phyloP scores from a whole-genome alignment of 352 stramenopile species.

The Phytophthora aleatoria region DNA sequence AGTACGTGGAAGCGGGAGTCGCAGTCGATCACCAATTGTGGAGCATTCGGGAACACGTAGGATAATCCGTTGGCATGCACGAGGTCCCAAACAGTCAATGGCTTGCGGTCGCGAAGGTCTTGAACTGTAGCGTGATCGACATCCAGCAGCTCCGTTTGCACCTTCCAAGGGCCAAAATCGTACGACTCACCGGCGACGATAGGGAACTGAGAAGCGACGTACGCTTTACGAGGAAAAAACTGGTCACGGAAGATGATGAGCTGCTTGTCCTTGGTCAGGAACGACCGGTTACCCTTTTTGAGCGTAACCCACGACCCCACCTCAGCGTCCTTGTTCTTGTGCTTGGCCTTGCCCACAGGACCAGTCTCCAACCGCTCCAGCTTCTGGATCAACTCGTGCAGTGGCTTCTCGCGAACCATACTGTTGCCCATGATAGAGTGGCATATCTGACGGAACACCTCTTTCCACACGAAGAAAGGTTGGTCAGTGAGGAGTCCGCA shows the following conservation, averaged over 20 bases:
- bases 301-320: slow-evolving; percentile 80
- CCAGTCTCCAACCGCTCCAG: slow-evolving; percentile 49
- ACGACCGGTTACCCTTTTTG: slow-evolving; percentile 85
- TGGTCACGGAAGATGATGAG: slow-evolving; percentile 84
- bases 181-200: slow-evolving; percentile 48
- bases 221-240: slow-evolving; percentile 55
- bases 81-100: slow-evolving; percentile 65
- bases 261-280: slow-evolving; percentile 62
- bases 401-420: slow-evolving; percentile 86
- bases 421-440: slow-evolving; percentile 81
- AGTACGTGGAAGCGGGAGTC: slow-evolving; percentile 60
- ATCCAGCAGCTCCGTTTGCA: slow-evolving; percentile 44
- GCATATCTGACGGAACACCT: slow-evolving; percentile 83
- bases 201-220: slow-evolving; percentile 21
- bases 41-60: slow-evolving; percentile 67
- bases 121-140: slow-evolving; percentile 29
- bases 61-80: slow-evolving; percentile 50
- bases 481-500: slow-evolving; percentile 55
- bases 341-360: slow-evolving; percentile 30
- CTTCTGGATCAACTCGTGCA: slow-evolving; percentile 79
- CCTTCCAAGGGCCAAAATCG: slow-evolving; percentile 60
- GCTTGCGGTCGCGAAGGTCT: slow-evolving; percentile 31
- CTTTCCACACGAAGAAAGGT: slow-evolving; percentile 88
- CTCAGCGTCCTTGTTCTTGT: slow-evolving; percentile 48
- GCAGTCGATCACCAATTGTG: slow-evolving; percentile 58